Evolutionary conservation across 176 grass and related monocot genomes (phyloP).

Genomic region (Secale cereale): DNA sequence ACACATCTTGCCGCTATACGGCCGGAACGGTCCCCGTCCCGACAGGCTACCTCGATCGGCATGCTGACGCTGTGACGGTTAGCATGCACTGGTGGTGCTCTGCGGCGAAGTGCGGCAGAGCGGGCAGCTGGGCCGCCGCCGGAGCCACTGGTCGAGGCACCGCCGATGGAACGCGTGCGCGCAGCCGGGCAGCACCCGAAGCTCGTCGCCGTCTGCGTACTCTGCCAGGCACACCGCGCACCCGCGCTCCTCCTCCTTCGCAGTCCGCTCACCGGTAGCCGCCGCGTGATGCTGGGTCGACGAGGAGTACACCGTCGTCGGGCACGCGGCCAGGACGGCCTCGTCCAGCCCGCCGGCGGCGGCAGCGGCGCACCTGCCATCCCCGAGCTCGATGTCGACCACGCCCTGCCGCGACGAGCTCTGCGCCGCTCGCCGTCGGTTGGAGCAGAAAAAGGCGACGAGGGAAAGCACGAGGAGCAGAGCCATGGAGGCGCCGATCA

Average conservation of each 20-base stretch:
- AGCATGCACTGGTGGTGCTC: too few relatives aligned
- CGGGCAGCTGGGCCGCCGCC: not conserved
- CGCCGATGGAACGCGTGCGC: not conserved
- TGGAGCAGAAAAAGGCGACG: not conserved
- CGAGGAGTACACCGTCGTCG: conserved; percentile 23
- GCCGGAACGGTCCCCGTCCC: too few relatives aligned
- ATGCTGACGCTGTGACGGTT: too few relatives aligned
- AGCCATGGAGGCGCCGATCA: conserved; percentile 4
- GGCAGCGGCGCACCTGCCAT: not conserved
- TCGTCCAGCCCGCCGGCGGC: conserved; percentile 12
- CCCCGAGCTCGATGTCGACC: not conserved
- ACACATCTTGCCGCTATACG: too few relatives aligned
- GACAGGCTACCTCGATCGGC: too few relatives aligned
- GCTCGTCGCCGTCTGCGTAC: not conserved
- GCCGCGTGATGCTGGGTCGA: not conserved
- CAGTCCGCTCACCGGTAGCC: not conserved
- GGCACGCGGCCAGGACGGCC: conserved; percentile 16
- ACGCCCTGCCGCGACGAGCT: not conserved
- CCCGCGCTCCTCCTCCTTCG: not conserved
- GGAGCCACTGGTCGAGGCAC: not conserved
- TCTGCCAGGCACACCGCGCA: not conserved
- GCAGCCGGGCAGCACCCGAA: not conserved
- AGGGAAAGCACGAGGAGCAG: not conserved
- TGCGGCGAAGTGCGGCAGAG: not conserved
- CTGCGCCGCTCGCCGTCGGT: not conserved